phyloP scores from a whole-genome alignment of 225 moss, liverwort and hornwort species.

The Anthoceros angustus region DNA sequence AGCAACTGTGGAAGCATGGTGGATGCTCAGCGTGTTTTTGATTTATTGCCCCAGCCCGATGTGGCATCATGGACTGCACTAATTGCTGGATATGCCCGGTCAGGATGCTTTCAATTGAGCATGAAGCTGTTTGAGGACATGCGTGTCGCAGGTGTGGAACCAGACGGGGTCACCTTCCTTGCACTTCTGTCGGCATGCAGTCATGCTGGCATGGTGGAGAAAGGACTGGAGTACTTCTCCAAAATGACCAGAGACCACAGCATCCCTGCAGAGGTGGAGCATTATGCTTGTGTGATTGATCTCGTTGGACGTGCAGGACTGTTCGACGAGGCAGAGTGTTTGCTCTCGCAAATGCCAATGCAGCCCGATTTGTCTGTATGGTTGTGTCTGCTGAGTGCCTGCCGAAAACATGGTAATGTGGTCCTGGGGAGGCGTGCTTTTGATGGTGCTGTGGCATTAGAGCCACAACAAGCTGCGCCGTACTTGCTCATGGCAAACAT shows the following conservation, averaged over 20 bases:
- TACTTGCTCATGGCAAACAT: not conserved
- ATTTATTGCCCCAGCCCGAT: not conserved
- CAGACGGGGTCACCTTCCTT: not conserved
- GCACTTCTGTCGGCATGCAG: not conserved
- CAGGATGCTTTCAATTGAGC: not conserved
- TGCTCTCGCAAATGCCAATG: slow-evolving; percentile 1
- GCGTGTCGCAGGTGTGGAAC: not conserved
- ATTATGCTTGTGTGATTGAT: not conserved
- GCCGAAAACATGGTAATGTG: not conserved
- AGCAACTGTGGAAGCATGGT: not conserved
- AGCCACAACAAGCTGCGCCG: not conserved
- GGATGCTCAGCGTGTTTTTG: slow-evolving; percentile 3
- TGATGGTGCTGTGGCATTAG: not conserved
- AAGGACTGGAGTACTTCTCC: not conserved
- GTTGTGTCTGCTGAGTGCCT: not conserved
- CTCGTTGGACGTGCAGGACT: not conserved
- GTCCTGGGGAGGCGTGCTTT: not conserved
- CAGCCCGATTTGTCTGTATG: not conserved
- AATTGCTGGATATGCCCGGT: not conserved
- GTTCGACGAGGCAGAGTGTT: not conserved
- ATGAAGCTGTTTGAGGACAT: not conserved
- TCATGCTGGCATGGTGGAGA: not conserved
- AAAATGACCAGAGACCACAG: not conserved
- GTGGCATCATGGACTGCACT: slow-evolving; percentile 2
- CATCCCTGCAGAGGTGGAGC: not conserved